Conservation (phyloP, 768 basidiomycete genomes). For the Tylopilus plumbeoviolaceoides region DNA sequence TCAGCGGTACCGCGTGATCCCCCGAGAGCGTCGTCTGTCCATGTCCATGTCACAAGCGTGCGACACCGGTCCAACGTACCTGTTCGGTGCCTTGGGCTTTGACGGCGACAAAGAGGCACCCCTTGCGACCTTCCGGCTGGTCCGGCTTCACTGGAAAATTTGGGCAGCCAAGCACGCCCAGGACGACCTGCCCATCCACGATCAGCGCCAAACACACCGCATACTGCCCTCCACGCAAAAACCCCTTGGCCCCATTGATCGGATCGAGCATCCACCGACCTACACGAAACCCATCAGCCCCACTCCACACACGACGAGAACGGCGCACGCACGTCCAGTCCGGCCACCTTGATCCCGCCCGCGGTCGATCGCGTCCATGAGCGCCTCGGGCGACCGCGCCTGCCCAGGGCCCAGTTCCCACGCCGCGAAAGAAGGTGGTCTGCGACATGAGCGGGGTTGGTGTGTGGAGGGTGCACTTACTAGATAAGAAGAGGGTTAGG, state of each 20-base stretch:
- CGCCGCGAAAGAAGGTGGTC: too few relatives aligned
- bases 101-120: conserved; percentile 87
- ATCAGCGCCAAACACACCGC: conserved; percentile 88
- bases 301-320: too few relatives aligned
- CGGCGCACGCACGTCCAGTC: conserved; percentile 58
- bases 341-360: conserved; percentile 72
- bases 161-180: conserved; percentile 90
- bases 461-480: too few relatives aligned
- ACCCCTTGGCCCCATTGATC: conserved; percentile 93
- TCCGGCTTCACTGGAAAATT: conserved; percentile 66
- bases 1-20: conserved; percentile 44
- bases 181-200: conserved; percentile 68
- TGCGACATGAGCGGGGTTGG: too few relatives aligned
- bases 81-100: conserved; percentile 81
- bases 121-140: conserved; percentile 56
- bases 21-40: conserved; percentile 52
- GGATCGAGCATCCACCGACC: conserved; percentile 88
- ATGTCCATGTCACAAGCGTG: background rate
- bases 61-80: conserved; percentile 39
- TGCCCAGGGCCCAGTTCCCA: conserved; percentile 74
- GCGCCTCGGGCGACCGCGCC: conserved; percentile 47
- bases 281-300: conserved; percentile 27
- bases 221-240: conserved; percentile 88
- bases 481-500: too few relatives aligned
- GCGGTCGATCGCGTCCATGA: conserved; percentile 82